Base-by-base conservation (phyloP, 495 filamentous ascomycete species). In the Penicillium malachiteum region DNA sequence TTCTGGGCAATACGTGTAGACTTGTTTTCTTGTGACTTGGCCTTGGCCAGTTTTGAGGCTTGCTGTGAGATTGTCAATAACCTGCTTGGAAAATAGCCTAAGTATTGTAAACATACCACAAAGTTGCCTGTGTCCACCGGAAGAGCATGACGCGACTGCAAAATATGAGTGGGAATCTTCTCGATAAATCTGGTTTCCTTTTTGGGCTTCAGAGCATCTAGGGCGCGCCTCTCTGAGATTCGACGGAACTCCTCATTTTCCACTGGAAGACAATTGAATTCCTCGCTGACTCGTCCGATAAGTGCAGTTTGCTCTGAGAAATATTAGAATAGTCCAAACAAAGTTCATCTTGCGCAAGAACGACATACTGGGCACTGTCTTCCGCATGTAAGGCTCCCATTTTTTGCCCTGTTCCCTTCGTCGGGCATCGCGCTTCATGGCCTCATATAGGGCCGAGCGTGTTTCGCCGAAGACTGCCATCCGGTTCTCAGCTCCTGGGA, bases 351-450 rank as follows among this genome's bases (percentile, higher is more conserved):
- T 26, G 21, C 2, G 16, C 32, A 44, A 17, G 38, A 42, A 59
- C n/a, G n/a, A n/a, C 61, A 78, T 70, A 92, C 91, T 96, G 18
- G 92, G 91, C 62, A 96, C 87, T 8, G 88, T 87, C 67, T 88
- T 90, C 45, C 86, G 81, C 56, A 84, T 81, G 63, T 87, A 91
- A 12, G 87, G 85, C 52, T 86, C 81, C 64, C 81, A 84, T 54
- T 80, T 80, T 65, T 81, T 83, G 47, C 83, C 85, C 26, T 79
- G 79, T 16, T 79, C 73, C 38, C 73, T 71, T 50, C 72, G 84
- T 48, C 64, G 65, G 39, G 69, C 70, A 32, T 78, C 77, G 13
- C 77, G 70, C 59, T 77, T 78, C 70, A 73, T 72, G 18, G 70
- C 62, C 60, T 78, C 74, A 51, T 79, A 79, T 17, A 79, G 57